Base-by-base conservation (phyloP, 1,284 basidiomycete species). In the Golubevia pallescens region DNA sequence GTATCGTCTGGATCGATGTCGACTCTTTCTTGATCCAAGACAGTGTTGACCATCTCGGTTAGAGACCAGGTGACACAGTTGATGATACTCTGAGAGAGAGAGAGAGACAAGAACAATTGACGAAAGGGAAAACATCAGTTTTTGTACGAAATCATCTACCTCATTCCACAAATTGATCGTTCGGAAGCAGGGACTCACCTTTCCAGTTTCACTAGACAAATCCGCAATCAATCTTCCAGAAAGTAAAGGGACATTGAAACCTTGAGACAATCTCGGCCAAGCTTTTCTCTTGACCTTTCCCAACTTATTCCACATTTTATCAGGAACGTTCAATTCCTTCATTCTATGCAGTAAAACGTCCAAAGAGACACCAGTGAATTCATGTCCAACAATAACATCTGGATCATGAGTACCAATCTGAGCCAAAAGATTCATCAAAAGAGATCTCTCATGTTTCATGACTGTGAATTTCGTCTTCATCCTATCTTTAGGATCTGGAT, bases 1-100 rank as follows among this genome's bases (percentile, higher is more conserved):
- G 94, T 95, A 78, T 99, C 96, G 73, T 97, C 96, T 0, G 95
- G 93, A 80, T 99, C 96, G 69, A 98, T 95, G 73, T 85, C 82
- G 32, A 84, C 82, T 21, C 63, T 34, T 80, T 71, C 65, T 80
- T 75, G 34, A 10, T 38, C 34, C 10, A 38, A 10, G 10, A 5
- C 5, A 38, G 34, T 38, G 5, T 38, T 38, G 34, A 4, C 3
- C 20, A 77, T 98, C 86, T 99, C 97, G 7, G 93, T 95, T 65
- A 99, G 88, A 1, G 95, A 97, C 97, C 97, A 99, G 0, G 96
- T 98, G 53, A 79, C 81, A 23, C 80, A 24, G 92, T 97, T 10
- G 93, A 99, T 19, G 79, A 84, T 85, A 54, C 76, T 59, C 62
- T 63, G 60, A 56, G 7, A 6, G 42, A 14, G 57, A 58, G n/a